These are phyloP conservation scores for Cercospora janseana DNA, from an alignment of 2,329 filamentous ascomycete species.

Conservation along the genomic window DNA sequence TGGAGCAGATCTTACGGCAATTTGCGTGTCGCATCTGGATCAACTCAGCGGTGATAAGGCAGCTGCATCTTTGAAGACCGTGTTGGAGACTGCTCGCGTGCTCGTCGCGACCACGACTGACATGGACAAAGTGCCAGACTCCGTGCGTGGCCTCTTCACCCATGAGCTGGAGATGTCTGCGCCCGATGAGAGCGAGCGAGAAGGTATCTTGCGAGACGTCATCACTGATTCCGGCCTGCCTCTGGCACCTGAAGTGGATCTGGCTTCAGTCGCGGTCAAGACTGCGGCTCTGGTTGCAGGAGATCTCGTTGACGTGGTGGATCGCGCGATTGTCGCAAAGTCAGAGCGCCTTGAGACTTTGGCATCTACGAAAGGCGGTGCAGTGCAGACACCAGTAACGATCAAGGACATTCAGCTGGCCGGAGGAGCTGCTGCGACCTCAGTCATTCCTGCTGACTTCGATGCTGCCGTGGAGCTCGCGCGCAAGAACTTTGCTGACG, in stretches of 20 bases:
- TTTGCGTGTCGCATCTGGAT: slow-evolving; percentile 88
- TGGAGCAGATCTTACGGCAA: slow-evolving; percentile 74
- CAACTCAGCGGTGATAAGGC: slow-evolving; percentile 89
- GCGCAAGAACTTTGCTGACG: slow-evolving; percentile 95
- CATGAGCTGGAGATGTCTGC: slow-evolving; percentile 93
- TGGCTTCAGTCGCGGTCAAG: slow-evolving; percentile 84
- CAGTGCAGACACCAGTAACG: slow-evolving; percentile 43
- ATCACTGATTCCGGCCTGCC: slow-evolving; percentile 72
- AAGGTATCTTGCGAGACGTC: slow-evolving; percentile 78
- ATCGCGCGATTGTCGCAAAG: slow-evolving; percentile 78
- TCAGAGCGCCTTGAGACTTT: slow-evolving; percentile 72
- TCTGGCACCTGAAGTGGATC: slow-evolving; percentile 79
- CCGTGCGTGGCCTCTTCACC: slow-evolving; percentile 84
- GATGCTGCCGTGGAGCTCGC: slow-evolving; percentile 92
- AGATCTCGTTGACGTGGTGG: slow-evolving; percentile 90
- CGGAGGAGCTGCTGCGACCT: slow-evolving; percentile 74
- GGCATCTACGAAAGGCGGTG: slow-evolving; percentile 50
- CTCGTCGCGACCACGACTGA: slow-evolving; percentile 93
- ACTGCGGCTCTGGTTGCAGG: slow-evolving; percentile 90
- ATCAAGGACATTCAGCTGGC: slow-evolving; percentile 83
- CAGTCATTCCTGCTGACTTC: slow-evolving; percentile 79
- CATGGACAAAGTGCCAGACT: slow-evolving; percentile 89
- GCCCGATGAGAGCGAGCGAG: slow-evolving; percentile 87
- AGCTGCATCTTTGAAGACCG: slow-evolving; percentile 77
- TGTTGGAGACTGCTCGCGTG: slow-evolving; percentile 75